These are phyloP conservation scores for Cyberlindnera saturnus DNA, from an alignment of 805 yeast genomes.

Conservation along the genomic window DNA sequence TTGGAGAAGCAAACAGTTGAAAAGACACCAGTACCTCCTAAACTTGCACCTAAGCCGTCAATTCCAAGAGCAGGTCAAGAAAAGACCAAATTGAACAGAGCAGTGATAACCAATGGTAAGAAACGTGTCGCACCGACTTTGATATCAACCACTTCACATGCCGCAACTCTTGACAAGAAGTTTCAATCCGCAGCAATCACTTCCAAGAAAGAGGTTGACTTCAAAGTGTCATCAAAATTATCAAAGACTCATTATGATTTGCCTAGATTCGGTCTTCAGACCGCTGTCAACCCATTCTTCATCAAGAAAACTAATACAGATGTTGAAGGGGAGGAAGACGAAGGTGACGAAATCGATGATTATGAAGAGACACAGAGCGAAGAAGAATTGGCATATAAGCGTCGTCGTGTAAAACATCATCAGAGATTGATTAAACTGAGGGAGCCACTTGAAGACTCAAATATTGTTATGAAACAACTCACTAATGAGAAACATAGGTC, in stretches of 20 bases:
- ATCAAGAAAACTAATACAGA: conserved; percentile 24
- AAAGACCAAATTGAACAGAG: conserved; percentile 31
- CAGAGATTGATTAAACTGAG: conserved; percentile 14
- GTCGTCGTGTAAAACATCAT: conserved; percentile 27
- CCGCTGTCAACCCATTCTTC: conserved; percentile 55
- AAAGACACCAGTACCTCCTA: conserved; percentile 4
- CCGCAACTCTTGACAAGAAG: conserved; percentile 12
- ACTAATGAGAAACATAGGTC: not conserved
- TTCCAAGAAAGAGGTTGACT: conserved; percentile 5
- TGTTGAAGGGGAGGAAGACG: conserved; percentile 21
- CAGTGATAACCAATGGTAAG: conserved; percentile 68
- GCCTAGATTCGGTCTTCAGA: conserved; percentile 60
- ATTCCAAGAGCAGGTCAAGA: conserved; percentile 17
- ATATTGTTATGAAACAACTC: conserved; percentile 17
- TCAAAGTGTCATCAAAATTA: conserved; percentile 18
- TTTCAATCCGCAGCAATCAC: conserved; percentile 11
- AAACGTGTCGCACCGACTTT: conserved; percentile 70
- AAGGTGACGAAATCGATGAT: conserved; percentile 22
- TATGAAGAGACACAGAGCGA: conserved; percentile 46
- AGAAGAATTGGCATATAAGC: conserved; percentile 25
- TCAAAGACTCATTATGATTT: conserved; percentile 42
- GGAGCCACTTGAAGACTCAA: conserved; percentile 10
- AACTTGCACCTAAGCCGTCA: conserved; percentile 2
- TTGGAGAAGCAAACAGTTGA: conserved; percentile 14
- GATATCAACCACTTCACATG: conserved; percentile 39